A percentile compares a stretch with the other conserved stretches of the same genome.
phyloP scores from a whole-genome alignment of 805 yeast species.

The Myxozyma mucilagina region DNA sequence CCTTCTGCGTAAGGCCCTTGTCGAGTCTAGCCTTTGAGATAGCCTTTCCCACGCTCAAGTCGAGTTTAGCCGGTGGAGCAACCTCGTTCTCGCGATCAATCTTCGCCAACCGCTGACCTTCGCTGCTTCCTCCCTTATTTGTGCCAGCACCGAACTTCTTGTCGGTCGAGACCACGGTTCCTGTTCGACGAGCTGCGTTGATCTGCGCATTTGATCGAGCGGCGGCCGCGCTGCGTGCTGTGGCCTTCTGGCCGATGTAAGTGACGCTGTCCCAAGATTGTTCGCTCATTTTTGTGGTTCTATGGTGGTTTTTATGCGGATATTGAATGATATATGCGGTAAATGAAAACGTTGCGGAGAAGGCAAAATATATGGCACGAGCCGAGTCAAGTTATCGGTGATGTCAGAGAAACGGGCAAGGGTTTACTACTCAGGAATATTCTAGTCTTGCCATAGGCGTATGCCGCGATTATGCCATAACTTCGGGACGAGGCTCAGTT shows the following conservation, averaged over 20 bases:
- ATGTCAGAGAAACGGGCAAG: background rate
- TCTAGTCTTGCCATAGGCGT: too few species aligned
- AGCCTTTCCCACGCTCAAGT: constrained; percentile 79
- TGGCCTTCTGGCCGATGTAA: constrained; percentile 83
- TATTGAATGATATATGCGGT: background rate
- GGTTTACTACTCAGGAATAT: background rate
- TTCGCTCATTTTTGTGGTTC: constrained; percentile 7
- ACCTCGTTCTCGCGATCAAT: constrained; percentile 92
- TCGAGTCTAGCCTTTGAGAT: constrained; percentile 84
- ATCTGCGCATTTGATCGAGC: constrained; percentile 76
- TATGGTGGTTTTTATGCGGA: background rate
- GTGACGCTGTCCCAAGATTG: constrained; percentile 91
- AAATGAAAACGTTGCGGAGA: background rate
- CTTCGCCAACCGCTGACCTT: constrained; percentile 93
- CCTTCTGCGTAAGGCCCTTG: constrained; percentile 89
- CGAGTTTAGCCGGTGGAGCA: constrained; percentile 87
- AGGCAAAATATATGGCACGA: background rate
- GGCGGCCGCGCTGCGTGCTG: constrained; percentile 74
- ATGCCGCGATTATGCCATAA: too few species aligned
- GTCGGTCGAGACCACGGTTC: constrained; percentile 85
- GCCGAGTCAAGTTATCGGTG: background rate
- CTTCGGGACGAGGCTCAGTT: background rate
- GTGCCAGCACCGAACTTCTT: constrained; percentile 76
- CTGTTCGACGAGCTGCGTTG: constrained; percentile 92
- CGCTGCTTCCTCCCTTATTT: constrained; percentile 68